phyloP scores from a whole-genome alignment of 202 grass and related monocot species.

The Cymbopogon flexuosus region DNA sequence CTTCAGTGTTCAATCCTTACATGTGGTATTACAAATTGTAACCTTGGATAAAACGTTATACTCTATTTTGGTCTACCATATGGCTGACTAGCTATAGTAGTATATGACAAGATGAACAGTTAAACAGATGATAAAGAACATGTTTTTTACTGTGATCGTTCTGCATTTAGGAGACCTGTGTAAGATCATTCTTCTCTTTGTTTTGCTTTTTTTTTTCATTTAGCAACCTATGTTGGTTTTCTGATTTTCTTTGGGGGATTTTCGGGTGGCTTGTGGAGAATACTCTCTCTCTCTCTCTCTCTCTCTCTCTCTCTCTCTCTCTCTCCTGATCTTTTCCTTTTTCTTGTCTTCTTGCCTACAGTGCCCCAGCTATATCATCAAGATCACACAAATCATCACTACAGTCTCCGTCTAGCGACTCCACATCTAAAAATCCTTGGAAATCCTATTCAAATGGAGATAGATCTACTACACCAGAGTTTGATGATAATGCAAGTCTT shows the following conservation, averaged over 20 bases:
- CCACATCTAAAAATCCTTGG: constrained; percentile 62
- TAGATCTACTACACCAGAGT: constrained; percentile 44
- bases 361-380: constrained; percentile 85
- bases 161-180: neutral
- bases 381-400: constrained; percentile 68
- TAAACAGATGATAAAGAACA: neutral
- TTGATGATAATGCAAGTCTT: constrained; percentile 66
- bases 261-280: constrained; percentile 15
- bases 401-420: constrained; percentile 47
- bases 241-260: neutral
- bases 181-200: neutral
- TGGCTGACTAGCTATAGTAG: neutral
- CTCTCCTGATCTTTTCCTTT: neutral
- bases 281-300: neutral
- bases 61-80: neutral
- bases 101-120: constrained; percentile 5
- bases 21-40: no score
- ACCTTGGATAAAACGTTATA: neutral
- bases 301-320: no score
- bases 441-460: constrained; percentile 80
- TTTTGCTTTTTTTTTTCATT: neutral
- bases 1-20: no score
- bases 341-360: constrained; percentile 39
- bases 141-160: neutral
- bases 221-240: neutral